Evolutionary conservation across 2,329 filamentous ascomycete species (phyloP).

Genomic region (Calonectria naviculata): DNA sequence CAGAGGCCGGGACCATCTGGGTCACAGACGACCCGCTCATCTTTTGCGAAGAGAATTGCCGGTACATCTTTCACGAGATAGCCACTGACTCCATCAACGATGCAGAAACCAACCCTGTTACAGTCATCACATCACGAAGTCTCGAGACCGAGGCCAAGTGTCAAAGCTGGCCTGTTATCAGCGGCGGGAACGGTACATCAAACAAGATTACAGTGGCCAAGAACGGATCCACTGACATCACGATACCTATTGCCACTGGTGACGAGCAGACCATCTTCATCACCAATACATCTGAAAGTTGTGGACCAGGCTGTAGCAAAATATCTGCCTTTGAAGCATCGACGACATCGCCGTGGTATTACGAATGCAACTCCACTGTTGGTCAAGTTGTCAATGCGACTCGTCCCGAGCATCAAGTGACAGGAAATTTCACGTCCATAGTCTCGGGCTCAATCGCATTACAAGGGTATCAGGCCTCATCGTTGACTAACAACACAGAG

Average conservation of each 20-base stretch:
- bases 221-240: constrained; percentile 7
- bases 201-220: constrained; percentile 24
- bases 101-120: constrained; percentile 25
- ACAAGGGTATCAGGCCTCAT: constrained; percentile 36
- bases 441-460: constrained; percentile 34
- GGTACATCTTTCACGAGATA: constrained; percentile 52
- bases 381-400: constrained; percentile 28
- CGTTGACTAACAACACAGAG: background rate
- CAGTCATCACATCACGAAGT: constrained; percentile 31
- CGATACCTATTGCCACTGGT: constrained; percentile 24
- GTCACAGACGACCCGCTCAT: constrained; percentile 43
- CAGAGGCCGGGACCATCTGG: constrained; percentile 44
- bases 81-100: constrained; percentile 23
- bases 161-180: constrained; percentile 28
- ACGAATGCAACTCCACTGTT: constrained; percentile 35
- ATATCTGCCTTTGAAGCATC: constrained; percentile 37
- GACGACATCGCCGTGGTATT: constrained; percentile 30
- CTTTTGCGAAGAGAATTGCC: constrained; percentile 47
- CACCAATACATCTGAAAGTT: constrained; percentile 25
- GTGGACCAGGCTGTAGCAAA: constrained; percentile 31
- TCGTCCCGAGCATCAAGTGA: constrained; percentile 28
- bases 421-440: constrained; percentile 28
- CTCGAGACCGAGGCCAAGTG: constrained; percentile 23
- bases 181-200: constrained; percentile 27
- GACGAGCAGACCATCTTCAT: constrained; percentile 35